Base-by-base conservation (phyloP, 2,329 filamentous ascomycete species). In the Mycosphaerelloides madeirae region DNA sequence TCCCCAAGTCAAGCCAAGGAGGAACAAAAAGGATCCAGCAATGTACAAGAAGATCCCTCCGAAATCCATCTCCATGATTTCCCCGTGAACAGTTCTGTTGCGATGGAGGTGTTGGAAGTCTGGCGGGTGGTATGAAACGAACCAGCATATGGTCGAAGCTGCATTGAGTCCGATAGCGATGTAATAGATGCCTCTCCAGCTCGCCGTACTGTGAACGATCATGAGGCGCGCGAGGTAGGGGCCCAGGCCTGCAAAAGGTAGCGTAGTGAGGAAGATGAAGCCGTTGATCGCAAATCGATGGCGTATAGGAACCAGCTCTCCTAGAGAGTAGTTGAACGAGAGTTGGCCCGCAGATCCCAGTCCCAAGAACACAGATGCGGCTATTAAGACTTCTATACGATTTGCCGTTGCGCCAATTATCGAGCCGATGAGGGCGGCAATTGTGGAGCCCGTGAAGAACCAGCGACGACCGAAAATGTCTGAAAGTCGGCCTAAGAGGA, bases 21-120 rank as follows among this genome's bases (percentile, higher is more conserved):
- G 31, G 45, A 55, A 53, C 18, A 53, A 25, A 6, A 40, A 38
- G 6, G 49, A 29, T 13, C 52, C 52, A n/a, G 37, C 44, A 29
- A 44, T 40, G 29, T 41, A 53, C 6, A 53, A 29, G 28, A 55
- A 39, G 28, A 46, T 39, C 6, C 52, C 52, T 16, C 50, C 43
- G 34, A 53, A 51, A 29, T 55, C 52, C 14, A 49, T 28, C 20
- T 54, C 45, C 34, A 46, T 39, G 38, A 50, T 43, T 31, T 50
- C 43, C 31, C 48, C 22, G 36, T 36, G 41, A 16, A 40, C 36
- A 3, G 43, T 43, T 3, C 45, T 31, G 6, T 38, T 12, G 13
- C 29, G 12, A 20, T 48, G 45, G 12, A 44, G 36, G 12, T 34
- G 12, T 1, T 35, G 6, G 16, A 48, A 48, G 34, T 16, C 36